Conservation (phyloP, 345 rosid species). For the Diplotaxis tenuifolia region DNA sequence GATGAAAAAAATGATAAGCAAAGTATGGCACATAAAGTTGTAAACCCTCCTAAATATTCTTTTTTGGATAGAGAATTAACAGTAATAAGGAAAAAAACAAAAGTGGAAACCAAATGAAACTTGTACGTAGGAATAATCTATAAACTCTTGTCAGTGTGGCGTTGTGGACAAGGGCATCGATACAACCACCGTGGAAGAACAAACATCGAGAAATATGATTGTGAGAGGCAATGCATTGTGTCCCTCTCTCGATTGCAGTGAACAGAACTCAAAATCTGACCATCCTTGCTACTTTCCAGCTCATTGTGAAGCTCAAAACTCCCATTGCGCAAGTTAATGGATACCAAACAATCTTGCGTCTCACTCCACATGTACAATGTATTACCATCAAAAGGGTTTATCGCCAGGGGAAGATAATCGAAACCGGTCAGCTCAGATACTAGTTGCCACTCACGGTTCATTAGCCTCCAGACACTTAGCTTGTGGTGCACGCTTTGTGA, state of each 20-base stretch:
- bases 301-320: background rate
- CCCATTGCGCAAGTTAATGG: background rate
- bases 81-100: background rate
- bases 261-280: background rate
- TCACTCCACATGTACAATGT: background rate
- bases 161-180: background rate
- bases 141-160: background rate
- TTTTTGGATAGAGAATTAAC: background rate
- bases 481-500: background rate
- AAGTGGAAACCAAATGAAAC: background rate
- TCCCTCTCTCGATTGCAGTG: background rate
- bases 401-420: background rate
- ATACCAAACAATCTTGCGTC: background rate
- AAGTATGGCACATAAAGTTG: no score
- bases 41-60: background rate
- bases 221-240: background rate
- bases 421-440: background rate
- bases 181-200: background rate
- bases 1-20: no score
- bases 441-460: background rate
- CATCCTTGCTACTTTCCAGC: background rate
- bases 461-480: slow-evolving; percentile 12
- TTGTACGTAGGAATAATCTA: background rate
- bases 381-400: slow-evolving; percentile 1
- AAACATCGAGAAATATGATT: background rate